These are phyloP conservation scores for Fermentozyma sake DNA, from an alignment of 1,139 yeast species.

Conservation along the genomic window DNA sequence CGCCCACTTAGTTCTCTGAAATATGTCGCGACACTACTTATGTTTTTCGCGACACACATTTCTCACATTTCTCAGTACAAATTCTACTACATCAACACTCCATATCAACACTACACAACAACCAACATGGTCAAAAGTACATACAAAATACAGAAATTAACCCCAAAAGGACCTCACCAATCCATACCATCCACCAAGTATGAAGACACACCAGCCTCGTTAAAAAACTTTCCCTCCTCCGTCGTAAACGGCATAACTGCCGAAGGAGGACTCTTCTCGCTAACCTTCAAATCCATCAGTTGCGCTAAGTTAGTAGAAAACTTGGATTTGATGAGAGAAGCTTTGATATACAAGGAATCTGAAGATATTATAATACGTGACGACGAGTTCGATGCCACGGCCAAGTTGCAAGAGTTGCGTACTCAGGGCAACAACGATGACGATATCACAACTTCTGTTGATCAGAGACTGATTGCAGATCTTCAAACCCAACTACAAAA, in stretches of 20 bases:
- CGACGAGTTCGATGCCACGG: constrained; percentile 14
- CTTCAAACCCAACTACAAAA: constrained; percentile 14
- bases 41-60: too few species aligned
- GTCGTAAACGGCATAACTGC: constrained; percentile 40
- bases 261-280: constrained; percentile 42
- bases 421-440: too few species aligned
- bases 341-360: constrained; percentile 5
- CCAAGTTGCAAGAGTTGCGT: too few species aligned
- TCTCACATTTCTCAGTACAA: too few species aligned
- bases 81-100: too few species aligned
- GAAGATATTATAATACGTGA: constrained; percentile 15
- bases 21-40: too few species aligned
- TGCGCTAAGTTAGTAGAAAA: constrained; percentile 37
- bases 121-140: too few species aligned
- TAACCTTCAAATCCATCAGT: constrained; percentile 40
- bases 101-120: too few species aligned
- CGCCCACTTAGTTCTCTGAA: too few species aligned
- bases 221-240: constrained; percentile 36
- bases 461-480: too few species aligned
- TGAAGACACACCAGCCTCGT: constrained; percentile 29
- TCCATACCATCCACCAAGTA: constrained; percentile 24
- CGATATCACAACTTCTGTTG: too few species aligned
- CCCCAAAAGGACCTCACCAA: too few species aligned
- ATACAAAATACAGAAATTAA: constrained; percentile 8
- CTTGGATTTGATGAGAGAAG: constrained; percentile 24